A percentile compares a stretch with the other conserved stretches of the same genome.
Conservation (phyloP, 1,284 basidiomycete genomes). For the Papiliotrema laurentii region DNA sequence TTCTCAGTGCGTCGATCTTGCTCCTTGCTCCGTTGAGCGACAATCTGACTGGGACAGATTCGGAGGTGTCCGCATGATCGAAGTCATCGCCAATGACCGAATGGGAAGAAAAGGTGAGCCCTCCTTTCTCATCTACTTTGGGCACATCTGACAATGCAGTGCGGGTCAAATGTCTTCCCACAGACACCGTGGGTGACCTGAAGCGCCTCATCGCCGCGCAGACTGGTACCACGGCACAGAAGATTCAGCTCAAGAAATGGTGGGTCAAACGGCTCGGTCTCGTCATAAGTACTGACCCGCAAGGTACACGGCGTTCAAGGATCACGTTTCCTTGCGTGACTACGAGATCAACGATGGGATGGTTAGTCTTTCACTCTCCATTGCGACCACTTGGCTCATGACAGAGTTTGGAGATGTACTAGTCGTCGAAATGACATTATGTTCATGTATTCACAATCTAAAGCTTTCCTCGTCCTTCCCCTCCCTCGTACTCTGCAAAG, state of each 20-base stretch:
- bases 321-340: conserved; percentile 88
- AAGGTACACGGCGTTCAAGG: conserved; percentile 92
- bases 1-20: neutral
- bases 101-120: conserved; percentile 83
- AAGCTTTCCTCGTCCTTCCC: conserved; percentile 16
- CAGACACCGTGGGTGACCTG: conserved; percentile 94
- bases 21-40: neutral
- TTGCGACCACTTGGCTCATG: conserved; percentile 7
- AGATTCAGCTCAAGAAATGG: conserved; percentile 98
- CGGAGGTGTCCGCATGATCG: conserved; percentile 47
- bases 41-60: neutral
- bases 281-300: conserved; percentile 1
- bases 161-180: conserved; percentile 84
- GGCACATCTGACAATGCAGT: conserved; percentile 53
- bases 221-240: conserved; percentile 76
- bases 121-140: neutral
- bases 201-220: conserved; percentile 97
- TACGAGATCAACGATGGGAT: conserved; percentile 94
- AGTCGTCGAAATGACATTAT: conserved; percentile 8
- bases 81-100: conserved; percentile 96
- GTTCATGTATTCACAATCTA: conserved; percentile 2
- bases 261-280: conserved; percentile 44
- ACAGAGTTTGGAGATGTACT: conserved; percentile 83
- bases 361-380: conserved; percentile 43
- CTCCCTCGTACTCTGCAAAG: conserved; percentile 53